These are phyloP conservation scores for Penicillium dipodomyicola DNA, from an alignment of 495 filamentous ascomycete genomes.

Conservation along the genomic window DNA sequence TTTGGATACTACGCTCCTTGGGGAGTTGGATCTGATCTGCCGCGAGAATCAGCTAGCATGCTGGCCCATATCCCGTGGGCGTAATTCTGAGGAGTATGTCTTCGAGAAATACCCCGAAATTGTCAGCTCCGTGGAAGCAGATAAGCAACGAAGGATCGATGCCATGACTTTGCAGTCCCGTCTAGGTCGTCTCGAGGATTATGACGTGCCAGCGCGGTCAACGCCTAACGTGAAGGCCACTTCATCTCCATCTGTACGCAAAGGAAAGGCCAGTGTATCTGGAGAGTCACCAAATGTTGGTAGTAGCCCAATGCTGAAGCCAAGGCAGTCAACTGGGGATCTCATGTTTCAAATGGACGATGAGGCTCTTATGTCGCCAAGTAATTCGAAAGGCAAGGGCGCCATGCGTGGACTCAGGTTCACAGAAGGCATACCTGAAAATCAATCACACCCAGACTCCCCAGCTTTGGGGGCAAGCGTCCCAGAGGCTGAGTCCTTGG, in stretches of 20 bases:
- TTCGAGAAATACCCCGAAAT: conserved; percentile 70
- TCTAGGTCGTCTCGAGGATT: conserved; percentile 58
- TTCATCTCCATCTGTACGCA: conserved; percentile 55
- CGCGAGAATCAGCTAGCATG: conserved; percentile 75
- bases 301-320: conserved; percentile 58
- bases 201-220: conserved; percentile 43
- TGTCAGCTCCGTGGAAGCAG: conserved; percentile 49
- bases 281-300: conserved; percentile 43
- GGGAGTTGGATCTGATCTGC: conserved; percentile 74
- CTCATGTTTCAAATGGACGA: conserved; percentile 96
- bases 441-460: conserved; percentile 28
- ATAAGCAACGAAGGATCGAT: conserved; percentile 57
- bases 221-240: conserved; percentile 50
- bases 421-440: conserved; percentile 16
- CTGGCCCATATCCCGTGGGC: conserved; percentile 71
- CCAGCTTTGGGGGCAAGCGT: conserved; percentile 32
- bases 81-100: conserved; percentile 65
- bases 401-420: conserved; percentile 25
- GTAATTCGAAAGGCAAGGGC: conserved; percentile 35
- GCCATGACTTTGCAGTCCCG: conserved; percentile 57
- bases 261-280: conserved; percentile 47
- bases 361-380: conserved; percentile 46
- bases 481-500: conserved; percentile 32
- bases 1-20: conserved; percentile 78
- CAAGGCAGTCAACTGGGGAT: conserved; percentile 65